Base-by-base conservation (phyloP, 2,329 filamentous ascomycete genomes). In the Annulohypoxylon truncatum region DNA sequence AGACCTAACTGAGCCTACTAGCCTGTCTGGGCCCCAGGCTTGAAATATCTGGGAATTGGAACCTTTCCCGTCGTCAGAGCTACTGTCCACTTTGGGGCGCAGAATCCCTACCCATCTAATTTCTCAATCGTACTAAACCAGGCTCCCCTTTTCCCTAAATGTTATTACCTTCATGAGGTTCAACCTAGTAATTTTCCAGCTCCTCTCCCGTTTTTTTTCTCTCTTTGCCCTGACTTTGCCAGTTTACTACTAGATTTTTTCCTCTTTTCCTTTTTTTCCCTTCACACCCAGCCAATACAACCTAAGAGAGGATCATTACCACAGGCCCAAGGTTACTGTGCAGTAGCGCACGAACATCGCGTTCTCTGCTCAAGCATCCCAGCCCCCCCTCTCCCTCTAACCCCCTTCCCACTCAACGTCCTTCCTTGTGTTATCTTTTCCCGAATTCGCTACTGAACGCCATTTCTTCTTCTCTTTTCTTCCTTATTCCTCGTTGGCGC, bases 131-230 rank as follows among this genome's bases (percentile, higher is more conserved):
- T 71, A 72, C 70, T 73, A 74, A 73, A 72, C 74, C 72, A 74
- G 74, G 73, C 74, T 74, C 74, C 73, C 74, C 74, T 75, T 76
- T 71, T 76, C 71, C 72, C 70, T 75, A 72, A 73, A 74, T 69
- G 52, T 71, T 64, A 71, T 74, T 73, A 71, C 73, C 68, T 71
- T 72, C 68, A 59, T 71, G 61, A 72, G 58, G 62, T 70, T 68
- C 60, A 67, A 66, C 65, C 70, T 70, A 71, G 67, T 72, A 66
- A 70, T 63, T 68, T 68, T 70, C 64, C 68, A 64, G 61, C 65
- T 69, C 58, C 58, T 38, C 66, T 62, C 55, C 64, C 48, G 20
- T 63, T 66, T 64, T 64, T 61, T 68, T 68, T 59, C 29, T 67
- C 66, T 59, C 24, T 28, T 48, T 48, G 44, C 44, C 66, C 68